Percentiles rank a stretch among this genome's conserved stretches.
phyloP scores from a whole-genome alignment of 2,329 filamentous ascomycete genomes.

The Ophiostoma ulmi region DNA sequence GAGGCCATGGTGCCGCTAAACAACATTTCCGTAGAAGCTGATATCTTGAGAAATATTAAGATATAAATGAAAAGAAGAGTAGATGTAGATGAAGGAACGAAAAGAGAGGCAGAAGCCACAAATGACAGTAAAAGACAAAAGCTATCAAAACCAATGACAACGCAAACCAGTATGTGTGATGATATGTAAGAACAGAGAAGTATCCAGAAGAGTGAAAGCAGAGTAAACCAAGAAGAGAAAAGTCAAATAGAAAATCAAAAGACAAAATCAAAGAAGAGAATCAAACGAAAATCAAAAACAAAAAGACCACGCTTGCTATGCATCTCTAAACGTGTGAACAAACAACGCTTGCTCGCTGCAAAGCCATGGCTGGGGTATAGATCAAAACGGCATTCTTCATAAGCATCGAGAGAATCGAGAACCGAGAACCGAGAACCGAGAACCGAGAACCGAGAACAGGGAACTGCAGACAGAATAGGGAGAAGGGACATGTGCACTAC shows the following conservation, averaged over 20 bases:
- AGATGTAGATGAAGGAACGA: neutral
- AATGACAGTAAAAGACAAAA: neutral
- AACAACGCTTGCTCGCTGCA: constrained; percentile 5
- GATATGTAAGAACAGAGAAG: neutral
- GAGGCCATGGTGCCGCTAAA: neutral
- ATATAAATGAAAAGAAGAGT: neutral
- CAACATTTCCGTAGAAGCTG: neutral
- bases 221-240: neutral
- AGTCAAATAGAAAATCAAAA: neutral
- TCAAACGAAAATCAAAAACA: neutral
- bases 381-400: neutral
- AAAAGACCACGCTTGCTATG: neutral
- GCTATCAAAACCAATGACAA: neutral
- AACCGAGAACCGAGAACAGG: neutral
- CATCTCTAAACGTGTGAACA: neutral
- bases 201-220: neutral
- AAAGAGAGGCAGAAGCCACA: neutral
- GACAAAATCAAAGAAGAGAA: neutral
- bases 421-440: neutral
- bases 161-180: neutral
- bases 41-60: neutral
- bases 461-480: neutral
- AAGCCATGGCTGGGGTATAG: constrained; percentile 11
- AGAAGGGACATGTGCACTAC: neutral
- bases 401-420: neutral